A percentile compares a stretch with the other conserved stretches of the same genome.
These are phyloP conservation scores for Xanthoconium purpureum DNA, from an alignment of 768 basidiomycete genomes.

Conservation along the genomic window DNA sequence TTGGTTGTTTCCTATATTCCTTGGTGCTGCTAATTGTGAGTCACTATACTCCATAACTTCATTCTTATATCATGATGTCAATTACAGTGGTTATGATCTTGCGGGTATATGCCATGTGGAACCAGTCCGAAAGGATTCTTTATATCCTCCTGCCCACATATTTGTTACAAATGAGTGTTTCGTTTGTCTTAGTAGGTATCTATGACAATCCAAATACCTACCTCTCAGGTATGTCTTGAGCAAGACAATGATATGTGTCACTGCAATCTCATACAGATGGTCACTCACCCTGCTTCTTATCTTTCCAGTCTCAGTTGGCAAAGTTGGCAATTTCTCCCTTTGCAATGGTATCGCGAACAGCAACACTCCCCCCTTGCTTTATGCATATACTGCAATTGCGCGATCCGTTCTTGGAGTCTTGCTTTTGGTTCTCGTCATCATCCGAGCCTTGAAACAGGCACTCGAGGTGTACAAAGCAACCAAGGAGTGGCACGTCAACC, in stretches of 20 bases:
- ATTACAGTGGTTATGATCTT: neutral
- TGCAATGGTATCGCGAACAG: neutral
- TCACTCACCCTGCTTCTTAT: neutral
- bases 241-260: no score
- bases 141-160: neutral
- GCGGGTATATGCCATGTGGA: conserved; percentile 2
- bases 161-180: neutral
- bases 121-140: neutral
- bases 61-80: neutral
- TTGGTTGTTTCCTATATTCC: neutral
- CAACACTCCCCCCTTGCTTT: neutral
- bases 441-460: neutral
- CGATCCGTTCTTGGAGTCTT: neutral
- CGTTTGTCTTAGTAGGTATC: neutral
- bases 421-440: neutral
- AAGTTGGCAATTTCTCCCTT: neutral
- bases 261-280: neutral
- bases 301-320: neutral
- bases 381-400: neutral
- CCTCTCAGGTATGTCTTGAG: neutral
- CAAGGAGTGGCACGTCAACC: neutral
- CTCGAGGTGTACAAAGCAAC: neutral
- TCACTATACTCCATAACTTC: neutral
- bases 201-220: neutral
- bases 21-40: conserved; percentile 1